Evolutionary conservation across 179 eudicot species (phyloP).

Genomic region (Beta corolliflora): DNA sequence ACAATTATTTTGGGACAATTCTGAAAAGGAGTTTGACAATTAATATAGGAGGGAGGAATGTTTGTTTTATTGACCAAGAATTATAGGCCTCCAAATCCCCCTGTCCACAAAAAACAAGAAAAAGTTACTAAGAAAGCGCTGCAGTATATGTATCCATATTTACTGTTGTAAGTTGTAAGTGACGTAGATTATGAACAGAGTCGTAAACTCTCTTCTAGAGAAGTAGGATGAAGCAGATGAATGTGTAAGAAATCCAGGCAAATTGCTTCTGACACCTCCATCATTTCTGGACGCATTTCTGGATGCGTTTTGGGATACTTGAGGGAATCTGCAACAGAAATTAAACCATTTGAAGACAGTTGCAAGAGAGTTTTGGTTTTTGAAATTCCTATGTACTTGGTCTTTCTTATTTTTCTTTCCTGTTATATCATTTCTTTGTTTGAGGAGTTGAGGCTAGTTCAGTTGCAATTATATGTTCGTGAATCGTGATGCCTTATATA

Average conservation of each 20-base stretch:
- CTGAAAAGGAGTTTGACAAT: neutral
- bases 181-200: conserved; percentile 2
- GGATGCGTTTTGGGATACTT: conserved; percentile 8
- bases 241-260: conserved; percentile 21
- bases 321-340: conserved; percentile 35
- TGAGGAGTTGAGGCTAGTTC: neutral
- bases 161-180: neutral
- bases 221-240: conserved; percentile 22
- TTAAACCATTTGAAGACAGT: conserved; percentile 20
- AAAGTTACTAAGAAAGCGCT: neutral
- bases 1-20: neutral
- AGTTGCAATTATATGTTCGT: neutral
- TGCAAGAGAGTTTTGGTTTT: conserved; percentile 2
- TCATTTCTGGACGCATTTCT: neutral
- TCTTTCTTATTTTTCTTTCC: no score
- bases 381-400: neutral
- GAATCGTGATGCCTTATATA: neutral
- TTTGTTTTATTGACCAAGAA: neutral
- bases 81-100: neutral
- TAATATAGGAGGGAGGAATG: neutral
- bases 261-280: conserved; percentile 9
- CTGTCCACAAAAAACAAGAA: neutral
- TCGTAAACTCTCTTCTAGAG: conserved; percentile 4
- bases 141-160: neutral
- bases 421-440: neutral